Evolutionary conservation across 2,329 filamentous ascomycete genomes (phyloP).

Genomic region (Diplocarpon mali): DNA sequence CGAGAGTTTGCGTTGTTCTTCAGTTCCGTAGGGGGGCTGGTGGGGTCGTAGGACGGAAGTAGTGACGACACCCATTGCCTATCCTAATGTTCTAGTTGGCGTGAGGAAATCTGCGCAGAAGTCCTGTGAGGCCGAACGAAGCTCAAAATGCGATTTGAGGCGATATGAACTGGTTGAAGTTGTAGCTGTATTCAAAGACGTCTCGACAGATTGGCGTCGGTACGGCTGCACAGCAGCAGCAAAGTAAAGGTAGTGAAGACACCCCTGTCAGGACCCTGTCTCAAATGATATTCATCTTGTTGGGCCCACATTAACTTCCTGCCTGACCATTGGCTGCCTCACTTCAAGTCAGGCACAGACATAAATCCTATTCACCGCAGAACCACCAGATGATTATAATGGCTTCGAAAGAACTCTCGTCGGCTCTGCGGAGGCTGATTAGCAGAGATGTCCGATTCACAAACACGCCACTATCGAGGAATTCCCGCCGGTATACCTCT

Average conservation of each 20-base stretch:
- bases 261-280: too few relatives aligned
- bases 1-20: not conserved
- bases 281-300: not conserved
- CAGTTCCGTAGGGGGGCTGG: not conserved
- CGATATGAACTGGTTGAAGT: not conserved
- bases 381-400: slow-evolving; percentile 16
- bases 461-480: slow-evolving; percentile 6
- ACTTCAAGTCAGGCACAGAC: slow-evolving; percentile 7
- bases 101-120: not conserved
- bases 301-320: slow-evolving; percentile 2
- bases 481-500: slow-evolving; percentile 23
- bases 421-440: slow-evolving; percentile 21
- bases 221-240: too few relatives aligned
- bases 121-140: not conserved
- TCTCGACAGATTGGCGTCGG: too few relatives aligned
- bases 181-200: not conserved
- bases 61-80: slow-evolving; percentile 12
- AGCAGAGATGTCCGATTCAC: slow-evolving; percentile 17
- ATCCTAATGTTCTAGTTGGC: not conserved
- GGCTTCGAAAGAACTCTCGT: slow-evolving; percentile 26
- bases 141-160: not conserved
- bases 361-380: not conserved
- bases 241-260: too few relatives aligned
- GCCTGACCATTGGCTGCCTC: slow-evolving; percentile 8
- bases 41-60: slow-evolving; percentile 6